Evolutionary conservation across 2,329 filamentous ascomycete species (phyloP), one percentile per base, ranked within the genome.

Genomic region (Xylariaceae sp.): DNA sequence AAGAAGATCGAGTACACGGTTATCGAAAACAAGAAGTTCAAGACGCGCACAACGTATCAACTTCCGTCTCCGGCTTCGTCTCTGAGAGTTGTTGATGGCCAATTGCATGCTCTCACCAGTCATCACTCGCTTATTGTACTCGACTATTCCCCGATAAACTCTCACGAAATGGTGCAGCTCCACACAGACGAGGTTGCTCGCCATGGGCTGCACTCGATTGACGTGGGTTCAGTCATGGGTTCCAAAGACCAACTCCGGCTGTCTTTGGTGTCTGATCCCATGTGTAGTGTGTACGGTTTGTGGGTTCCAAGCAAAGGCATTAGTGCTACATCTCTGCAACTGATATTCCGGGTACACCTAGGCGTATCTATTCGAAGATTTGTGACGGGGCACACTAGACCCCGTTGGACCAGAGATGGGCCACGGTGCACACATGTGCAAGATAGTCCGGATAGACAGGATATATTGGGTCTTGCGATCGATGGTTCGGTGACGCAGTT

Each of bases 401-500:
- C 82, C 2, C 70, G 74, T 0, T 86, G 82, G 83, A 66, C 71
- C 49, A 66, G 71, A 60, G 67, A 71, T 51, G 44, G 57, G 9
- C 70, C 71, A 15, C 74, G 71, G 10, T 83, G 77, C 63, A 78
- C 78, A 6, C 71, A 72, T 4, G 64, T 82, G 3, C 70, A 74
- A 3, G 78, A 73, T 63, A 76, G 76, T 1, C 62, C 70, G 2
- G 77, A 80, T 49, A 77, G 74, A 5, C 74, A 76, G 3, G 82
- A 85, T 61, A 75, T 85, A 58, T 71, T 92, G 39, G 90, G 88
- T 1, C 77, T 87, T 5, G 83, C 82, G 5, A 79, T 91, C 39
- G 85, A 90, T 67, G 90, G 90, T 1, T 84, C 86, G 0, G 68
- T 92, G 23, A 83, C 84, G 62, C 83, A 88, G 58, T 88, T 97